Base-by-base conservation (phyloP, 805 yeast genomes). In the Yamadazyma ubonensis region DNA sequence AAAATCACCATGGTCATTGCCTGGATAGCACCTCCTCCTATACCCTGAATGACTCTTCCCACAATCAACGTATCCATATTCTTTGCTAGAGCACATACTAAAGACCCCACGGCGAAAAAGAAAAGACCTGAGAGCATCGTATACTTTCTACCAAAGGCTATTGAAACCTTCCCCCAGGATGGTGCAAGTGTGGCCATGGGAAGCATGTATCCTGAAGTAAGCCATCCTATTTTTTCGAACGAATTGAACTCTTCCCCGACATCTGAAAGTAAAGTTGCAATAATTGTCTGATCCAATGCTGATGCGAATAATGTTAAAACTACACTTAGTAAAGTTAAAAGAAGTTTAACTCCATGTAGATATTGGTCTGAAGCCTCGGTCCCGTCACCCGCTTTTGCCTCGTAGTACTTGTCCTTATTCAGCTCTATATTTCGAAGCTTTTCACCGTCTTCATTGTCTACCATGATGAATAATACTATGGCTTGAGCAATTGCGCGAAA, bases 1-100 rank as follows among this genome's bases (percentile, higher is more conserved):
- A 75, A 63, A 19, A 83, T 75, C 21, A 82, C 75, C 44, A 75
- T 68, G 4, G 72, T 75, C 57, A 80, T 61, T 1, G 81, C 66
- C 49, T 76, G 80, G 34, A 82, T 71, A 18, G 85, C 85, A 26
- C 86, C 83, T 7, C 81, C 88, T 11, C 90, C 91, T 23, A 79
- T 53, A 37, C 93, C 93, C 38, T 79, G 78, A 15, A 84, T 61
- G 6, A 78, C 81, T 50, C 95, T 70, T 1, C 88, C 90, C 3
- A 80, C 87, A 43, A 84, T 80, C 33, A 85, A 58, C 70, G 76
- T 73, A 39, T 71, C 63, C 79, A 84, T 80, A 23, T 69, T 65
- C 14, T 51, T 56, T 1, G 87, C 60, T 4, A 76, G 46, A 1
- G 85, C 90, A 40, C 75, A 63, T 5, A 82, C 59, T 39, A 81